A percentile compares a stretch with the other conserved stretches of the same genome.
These are phyloP conservation scores for Larix kaempferi DNA, from an alignment of 75 land plant species.

Conservation along the genomic window DNA sequence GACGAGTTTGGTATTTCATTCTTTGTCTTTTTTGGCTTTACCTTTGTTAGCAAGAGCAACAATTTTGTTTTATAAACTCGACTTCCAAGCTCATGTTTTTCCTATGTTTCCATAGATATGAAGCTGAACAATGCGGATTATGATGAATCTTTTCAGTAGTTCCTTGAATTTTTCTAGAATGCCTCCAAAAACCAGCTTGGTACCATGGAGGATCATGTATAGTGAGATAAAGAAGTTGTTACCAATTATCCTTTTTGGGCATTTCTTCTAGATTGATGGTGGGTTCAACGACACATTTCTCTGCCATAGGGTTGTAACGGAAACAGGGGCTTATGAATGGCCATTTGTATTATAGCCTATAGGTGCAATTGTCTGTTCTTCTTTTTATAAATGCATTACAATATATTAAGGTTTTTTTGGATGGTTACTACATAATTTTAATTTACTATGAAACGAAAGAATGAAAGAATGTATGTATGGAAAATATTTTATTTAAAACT, in stretches of 20 bases:
- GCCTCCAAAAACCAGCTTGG: not conserved
- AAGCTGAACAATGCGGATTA: not conserved
- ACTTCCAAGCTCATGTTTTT: not conserved
- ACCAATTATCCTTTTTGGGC: not conserved
- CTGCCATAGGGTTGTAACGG: not conserved
- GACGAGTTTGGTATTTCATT: not conserved
- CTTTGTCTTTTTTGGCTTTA: not conserved
- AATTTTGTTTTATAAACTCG: not conserved
- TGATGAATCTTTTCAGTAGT: not conserved
- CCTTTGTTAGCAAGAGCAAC: not conserved
- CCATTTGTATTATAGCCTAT: too few species aligned
- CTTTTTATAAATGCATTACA: too few species aligned
- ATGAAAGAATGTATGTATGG: too few species aligned
- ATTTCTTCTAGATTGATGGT: not conserved
- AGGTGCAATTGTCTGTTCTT: too few species aligned
- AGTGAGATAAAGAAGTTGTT: not conserved
- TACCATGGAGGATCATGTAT: not conserved
- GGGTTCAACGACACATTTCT: not conserved
- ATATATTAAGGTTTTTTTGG: too few species aligned
- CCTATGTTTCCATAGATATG: not conserved
- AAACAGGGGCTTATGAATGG: not conserved
- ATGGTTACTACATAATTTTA: too few species aligned
- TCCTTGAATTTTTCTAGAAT: not conserved
- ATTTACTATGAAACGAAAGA: too few species aligned
- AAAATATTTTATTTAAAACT: too few species aligned